Conservation (phyloP, 345 rosid species). For the Syzygium jambos region DNA sequence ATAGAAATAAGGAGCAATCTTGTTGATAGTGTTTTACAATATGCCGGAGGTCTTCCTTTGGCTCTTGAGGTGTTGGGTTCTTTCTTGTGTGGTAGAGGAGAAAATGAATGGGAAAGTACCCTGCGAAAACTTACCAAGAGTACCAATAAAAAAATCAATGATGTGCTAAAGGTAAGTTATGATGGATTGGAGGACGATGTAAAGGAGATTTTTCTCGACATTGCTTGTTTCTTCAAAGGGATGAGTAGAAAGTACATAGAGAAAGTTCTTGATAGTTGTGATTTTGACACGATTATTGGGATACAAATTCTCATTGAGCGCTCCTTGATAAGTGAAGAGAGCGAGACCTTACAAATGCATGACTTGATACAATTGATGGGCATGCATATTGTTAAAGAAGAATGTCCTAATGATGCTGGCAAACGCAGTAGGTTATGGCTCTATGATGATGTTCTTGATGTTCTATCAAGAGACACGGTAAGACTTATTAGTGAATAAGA, state of each 20-base stretch:
- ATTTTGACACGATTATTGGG: neutral
- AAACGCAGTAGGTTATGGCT: neutral
- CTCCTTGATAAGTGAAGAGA: neutral
- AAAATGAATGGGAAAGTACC: neutral
- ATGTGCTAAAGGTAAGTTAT: neutral
- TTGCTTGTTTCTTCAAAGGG: conserved; percentile 8
- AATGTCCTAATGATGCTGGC: neutral
- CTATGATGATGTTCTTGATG: neutral
- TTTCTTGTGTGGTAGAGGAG: neutral
- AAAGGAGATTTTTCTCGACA: conserved; percentile 6
- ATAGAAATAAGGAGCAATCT: neutral
- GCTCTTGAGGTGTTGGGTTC: conserved; percentile 5
- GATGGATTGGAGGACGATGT: neutral
- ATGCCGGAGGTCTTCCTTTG: conserved; percentile 1
- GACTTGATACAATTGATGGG: neutral
- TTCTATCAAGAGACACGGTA: neutral
- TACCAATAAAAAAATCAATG: neutral
- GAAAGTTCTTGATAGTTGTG: neutral
- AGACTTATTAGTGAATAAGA: neutral
- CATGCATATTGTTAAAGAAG: neutral
- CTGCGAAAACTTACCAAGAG: neutral
- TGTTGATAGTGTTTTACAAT: neutral
- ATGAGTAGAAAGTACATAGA: neutral
- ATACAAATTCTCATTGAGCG: neutral
- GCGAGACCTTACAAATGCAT: too few relatives aligned